Evolutionary conservation across 345 rosid genomes (phyloP).

Genomic region (Arabis alpina): DNA sequence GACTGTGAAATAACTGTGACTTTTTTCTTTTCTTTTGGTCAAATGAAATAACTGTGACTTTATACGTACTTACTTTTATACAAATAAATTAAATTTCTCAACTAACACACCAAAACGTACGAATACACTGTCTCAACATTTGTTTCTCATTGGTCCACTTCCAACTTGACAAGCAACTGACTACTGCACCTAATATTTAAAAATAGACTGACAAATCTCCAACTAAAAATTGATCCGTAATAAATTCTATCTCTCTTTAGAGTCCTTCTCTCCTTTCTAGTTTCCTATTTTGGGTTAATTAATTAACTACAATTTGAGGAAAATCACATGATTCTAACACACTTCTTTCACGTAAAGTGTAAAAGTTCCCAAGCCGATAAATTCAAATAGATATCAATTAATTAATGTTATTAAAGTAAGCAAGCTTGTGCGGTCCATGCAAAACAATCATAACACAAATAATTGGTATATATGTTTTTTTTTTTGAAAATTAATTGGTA

Average conservation of each 20-base stretch:
- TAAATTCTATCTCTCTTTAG: constrained; percentile 24
- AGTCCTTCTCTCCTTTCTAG: not conserved
- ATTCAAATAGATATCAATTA: not conserved
- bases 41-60: not conserved
- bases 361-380: not conserved
- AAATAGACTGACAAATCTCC: constrained; percentile 38
- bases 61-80: not conserved
- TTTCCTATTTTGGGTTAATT: constrained; percentile 34
- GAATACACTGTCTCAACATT: not conserved
- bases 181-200: constrained; percentile 26
- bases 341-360: constrained; percentile 1
- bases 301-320: constrained; percentile 22
- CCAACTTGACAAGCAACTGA: constrained; percentile 39
- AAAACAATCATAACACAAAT: not conserved
- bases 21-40: too few relatives aligned
- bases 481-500: too few relatives aligned
- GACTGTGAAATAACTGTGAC: too few relatives aligned
- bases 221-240: constrained; percentile 29
- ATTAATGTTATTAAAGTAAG: not conserved
- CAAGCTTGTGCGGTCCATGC: not conserved
- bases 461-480: not conserved
- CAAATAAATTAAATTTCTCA: constrained; percentile 26
- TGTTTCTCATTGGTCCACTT: constrained; percentile 35
- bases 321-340: constrained; percentile 30
- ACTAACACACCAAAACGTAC: constrained; percentile 36